Percentiles rank a stretch among this genome's conserved stretches.
Conservation (phyloP, 352 stramenopile genomes). For the Pythium apleroticum region DNA sequence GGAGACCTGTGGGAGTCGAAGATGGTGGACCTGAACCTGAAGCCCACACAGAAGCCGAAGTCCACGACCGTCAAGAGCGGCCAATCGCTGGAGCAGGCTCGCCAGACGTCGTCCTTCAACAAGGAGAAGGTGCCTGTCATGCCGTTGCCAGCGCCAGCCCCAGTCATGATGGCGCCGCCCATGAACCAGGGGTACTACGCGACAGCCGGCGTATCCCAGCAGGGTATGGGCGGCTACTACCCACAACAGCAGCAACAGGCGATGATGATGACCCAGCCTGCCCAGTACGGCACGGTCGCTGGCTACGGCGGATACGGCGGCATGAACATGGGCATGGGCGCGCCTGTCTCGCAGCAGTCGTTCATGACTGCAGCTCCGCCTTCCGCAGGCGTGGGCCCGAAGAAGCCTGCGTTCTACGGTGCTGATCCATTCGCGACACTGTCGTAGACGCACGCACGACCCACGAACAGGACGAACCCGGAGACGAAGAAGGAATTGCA, state of each 20-base stretch:
- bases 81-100: constrained; percentile 75
- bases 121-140: constrained; percentile 63
- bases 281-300: constrained; percentile 21
- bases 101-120: constrained; percentile 39
- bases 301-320: constrained; percentile 23
- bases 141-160: constrained; percentile 28
- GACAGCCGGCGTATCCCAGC: constrained; percentile 2
- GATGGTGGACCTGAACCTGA: constrained; percentile 80
- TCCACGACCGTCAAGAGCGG: constrained; percentile 45
- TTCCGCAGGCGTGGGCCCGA: background rate
- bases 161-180: constrained; percentile 19
- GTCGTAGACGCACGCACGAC: constrained; percentile 13
- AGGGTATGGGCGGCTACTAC: constrained; percentile 18
- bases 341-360: constrained; percentile 21
- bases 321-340: constrained; percentile 15
- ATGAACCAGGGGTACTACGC: constrained; percentile 19
- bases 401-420: constrained; percentile 25
- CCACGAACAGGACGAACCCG: background rate
- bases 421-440: constrained; percentile 30
- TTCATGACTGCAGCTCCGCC: constrained; percentile 27
- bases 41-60: constrained; percentile 44
- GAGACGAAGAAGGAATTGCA: background rate
- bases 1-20: constrained; percentile 69
- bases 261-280: constrained; percentile 20
- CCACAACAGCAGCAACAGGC: constrained; percentile 16